These are phyloP conservation scores for Acacia crassicarpa DNA, from an alignment of 306 rosid genomes.

Conservation along the genomic window DNA sequence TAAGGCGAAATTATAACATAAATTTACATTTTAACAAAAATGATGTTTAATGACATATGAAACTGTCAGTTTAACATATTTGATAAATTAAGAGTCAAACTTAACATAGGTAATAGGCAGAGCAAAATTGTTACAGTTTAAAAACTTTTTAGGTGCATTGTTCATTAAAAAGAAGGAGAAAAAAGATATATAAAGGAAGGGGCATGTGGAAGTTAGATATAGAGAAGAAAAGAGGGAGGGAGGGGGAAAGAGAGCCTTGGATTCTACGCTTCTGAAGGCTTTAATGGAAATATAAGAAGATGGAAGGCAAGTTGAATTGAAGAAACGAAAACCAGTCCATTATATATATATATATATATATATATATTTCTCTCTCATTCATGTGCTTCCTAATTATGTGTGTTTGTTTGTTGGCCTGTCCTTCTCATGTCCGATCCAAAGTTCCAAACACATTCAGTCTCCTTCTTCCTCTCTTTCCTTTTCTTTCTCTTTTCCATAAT, in stretches of 20 bases:
- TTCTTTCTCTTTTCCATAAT: neutral
- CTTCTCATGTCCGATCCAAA: constrained; percentile 37
- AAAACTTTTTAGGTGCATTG: too few relatives aligned
- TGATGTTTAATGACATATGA: too few relatives aligned
- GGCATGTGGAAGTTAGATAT: constrained; percentile 35
- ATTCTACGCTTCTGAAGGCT: constrained; percentile 43
- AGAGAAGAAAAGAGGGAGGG: neutral
- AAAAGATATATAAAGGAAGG: neutral
- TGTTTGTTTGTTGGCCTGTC: constrained; percentile 55
- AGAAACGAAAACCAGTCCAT: neutral
- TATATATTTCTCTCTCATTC: constrained; percentile 21
- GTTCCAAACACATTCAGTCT: neutral
- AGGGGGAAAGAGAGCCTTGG: constrained; percentile 43
- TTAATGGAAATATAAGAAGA: neutral
- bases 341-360: too few relatives aligned
- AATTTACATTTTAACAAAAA: too few relatives aligned
- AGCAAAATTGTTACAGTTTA: too few relatives aligned
- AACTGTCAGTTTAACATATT: too few relatives aligned
- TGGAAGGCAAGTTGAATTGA: neutral
- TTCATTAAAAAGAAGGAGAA: neutral
- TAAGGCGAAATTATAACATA: too few relatives aligned
- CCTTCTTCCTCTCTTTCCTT: neutral
- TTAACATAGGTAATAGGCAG: accelerated
- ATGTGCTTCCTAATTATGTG: constrained; percentile 62
- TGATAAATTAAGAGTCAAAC: too few relatives aligned